Evolutionary conservation across 768 basidiomycete genomes (phyloP).

Genomic region (Lentinula edodes): DNA sequence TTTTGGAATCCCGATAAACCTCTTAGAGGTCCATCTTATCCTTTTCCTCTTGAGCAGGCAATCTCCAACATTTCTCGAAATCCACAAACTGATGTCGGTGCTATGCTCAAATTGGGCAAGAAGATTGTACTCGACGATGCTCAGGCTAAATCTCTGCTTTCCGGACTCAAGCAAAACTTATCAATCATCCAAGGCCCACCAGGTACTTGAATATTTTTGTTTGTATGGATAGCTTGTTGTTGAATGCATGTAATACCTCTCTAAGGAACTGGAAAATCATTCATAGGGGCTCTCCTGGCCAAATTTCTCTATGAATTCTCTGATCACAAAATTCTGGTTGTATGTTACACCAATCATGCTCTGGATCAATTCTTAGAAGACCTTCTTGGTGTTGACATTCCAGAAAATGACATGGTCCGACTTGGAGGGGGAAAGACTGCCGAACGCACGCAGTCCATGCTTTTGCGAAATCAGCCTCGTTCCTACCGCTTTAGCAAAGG

Average conservation of each 20-base stretch:
- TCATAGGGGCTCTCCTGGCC: constrained; percentile 62
- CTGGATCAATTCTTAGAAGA: constrained; percentile 66
- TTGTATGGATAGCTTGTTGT: neutral
- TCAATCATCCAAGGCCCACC: constrained; percentile 70
- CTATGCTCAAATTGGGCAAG: constrained; percentile 28
- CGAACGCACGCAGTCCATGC: constrained; percentile 35
- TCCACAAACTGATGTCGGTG: constrained; percentile 34
- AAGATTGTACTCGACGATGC: constrained; percentile 45
- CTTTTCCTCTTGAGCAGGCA: constrained; percentile 15
- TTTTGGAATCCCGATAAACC: constrained; percentile 38
- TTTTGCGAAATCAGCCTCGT: constrained; percentile 33
- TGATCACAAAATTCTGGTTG: constrained; percentile 50
- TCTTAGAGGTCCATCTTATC: constrained; percentile 5
- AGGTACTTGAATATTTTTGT: constrained; percentile 28
- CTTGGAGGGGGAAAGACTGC: constrained; percentile 51
- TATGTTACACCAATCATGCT: constrained; percentile 73
- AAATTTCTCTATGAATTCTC: constrained; percentile 51
- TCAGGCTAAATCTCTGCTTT: constrained; percentile 41
- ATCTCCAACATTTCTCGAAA: constrained; percentile 23
- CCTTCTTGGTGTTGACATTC: constrained; percentile 56
- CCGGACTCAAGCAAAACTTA: constrained; percentile 50
- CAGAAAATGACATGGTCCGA: constrained; percentile 42
- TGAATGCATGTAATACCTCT: neutral
- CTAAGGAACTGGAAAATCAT: constrained; percentile 69
- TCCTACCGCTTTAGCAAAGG: constrained; percentile 18